Conservation (phyloP, 1,284 basidiomycete genomes). For the Peniophora sp. region DNA sequence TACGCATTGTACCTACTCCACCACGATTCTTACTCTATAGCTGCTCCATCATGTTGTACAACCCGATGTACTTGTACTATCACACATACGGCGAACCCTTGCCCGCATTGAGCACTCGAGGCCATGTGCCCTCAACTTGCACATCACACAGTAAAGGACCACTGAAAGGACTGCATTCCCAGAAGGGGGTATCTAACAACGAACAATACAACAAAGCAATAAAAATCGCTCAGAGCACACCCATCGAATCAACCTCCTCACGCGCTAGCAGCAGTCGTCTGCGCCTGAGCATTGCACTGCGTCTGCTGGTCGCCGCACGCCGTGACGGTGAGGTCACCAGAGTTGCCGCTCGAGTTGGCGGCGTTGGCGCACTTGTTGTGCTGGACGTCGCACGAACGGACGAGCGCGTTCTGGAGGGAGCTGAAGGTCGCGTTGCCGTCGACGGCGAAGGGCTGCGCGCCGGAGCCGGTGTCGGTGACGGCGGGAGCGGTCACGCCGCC, state of each 20-base stretch:
- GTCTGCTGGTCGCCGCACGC: conserved; percentile 44
- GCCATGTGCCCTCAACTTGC: too few relatives aligned
- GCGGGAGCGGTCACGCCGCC: conserved; percentile 38
- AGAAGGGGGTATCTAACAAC: background rate
- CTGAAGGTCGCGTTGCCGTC: conserved; percentile 41
- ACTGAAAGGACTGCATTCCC: too few relatives aligned
- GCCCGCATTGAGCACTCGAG: too few relatives aligned
- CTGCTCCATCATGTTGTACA: too few relatives aligned
- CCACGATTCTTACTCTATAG: too few relatives aligned
- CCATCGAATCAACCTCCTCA: background rate
- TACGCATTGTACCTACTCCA: too few relatives aligned
- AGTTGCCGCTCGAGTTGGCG: conserved; percentile 27
- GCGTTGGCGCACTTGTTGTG: conserved; percentile 38
- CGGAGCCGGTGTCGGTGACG: conserved; percentile 32
- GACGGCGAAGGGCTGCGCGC: conserved; percentile 36
- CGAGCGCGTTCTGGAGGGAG: conserved; percentile 40
- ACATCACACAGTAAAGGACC: too few relatives aligned
- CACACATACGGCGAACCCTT: too few relatives aligned
- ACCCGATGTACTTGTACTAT: too few relatives aligned
- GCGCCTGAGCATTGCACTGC: conserved; percentile 27
- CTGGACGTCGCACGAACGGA: conserved; percentile 50
- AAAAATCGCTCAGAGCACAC: background rate
- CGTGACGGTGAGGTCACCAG: conserved; percentile 34
- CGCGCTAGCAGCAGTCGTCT: background rate
- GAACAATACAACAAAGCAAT: background rate